These are phyloP conservation scores for Fusarium vanettenii DNA, from an alignment of 2,329 filamentous ascomycete genomes.

Conservation along the genomic window DNA sequence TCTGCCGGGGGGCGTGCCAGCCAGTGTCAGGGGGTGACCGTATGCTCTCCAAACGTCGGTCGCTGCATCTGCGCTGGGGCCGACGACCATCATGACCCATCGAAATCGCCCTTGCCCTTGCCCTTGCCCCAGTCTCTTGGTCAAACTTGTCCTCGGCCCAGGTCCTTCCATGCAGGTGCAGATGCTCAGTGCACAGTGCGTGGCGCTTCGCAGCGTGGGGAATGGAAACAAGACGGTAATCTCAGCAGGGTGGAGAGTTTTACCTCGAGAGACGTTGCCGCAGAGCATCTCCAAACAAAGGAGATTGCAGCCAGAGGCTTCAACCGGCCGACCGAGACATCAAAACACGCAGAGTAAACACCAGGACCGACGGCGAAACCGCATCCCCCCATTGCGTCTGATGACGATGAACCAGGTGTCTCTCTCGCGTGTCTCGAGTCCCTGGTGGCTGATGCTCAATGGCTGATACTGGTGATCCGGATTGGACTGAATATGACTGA, in stretches of 20 bases:
- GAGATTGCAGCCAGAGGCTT: slow-evolving; percentile 18
- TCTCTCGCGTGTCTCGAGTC: slow-evolving; percentile 5
- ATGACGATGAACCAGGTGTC: slow-evolving; percentile 13
- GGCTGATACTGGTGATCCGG: slow-evolving; percentile 6
- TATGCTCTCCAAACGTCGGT: slow-evolving; percentile 36
- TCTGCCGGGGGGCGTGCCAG: slow-evolving; percentile 23
- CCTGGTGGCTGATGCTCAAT: slow-evolving; percentile 37
- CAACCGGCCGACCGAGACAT: slow-evolving; percentile 14
- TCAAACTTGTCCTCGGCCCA: slow-evolving; percentile 40
- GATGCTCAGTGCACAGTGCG: slow-evolving; percentile 40
- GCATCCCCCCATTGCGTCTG: slow-evolving; percentile 1
- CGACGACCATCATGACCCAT: slow-evolving; percentile 27
- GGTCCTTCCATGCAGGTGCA: slow-evolving; percentile 39
- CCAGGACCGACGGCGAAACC: slow-evolving; percentile 2
- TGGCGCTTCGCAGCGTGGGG: slow-evolving; percentile 40
- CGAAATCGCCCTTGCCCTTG: slow-evolving; percentile 33
- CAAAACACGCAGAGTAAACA: slow-evolving; percentile 22
- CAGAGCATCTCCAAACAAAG: slow-evolving; percentile 6
- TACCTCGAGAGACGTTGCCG: slow-evolving; percentile 12
- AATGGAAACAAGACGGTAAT: slow-evolving; percentile 48
- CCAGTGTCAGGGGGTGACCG: slow-evolving; percentile 29
- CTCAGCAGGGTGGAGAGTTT: slow-evolving; percentile 33
- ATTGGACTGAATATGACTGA: slow-evolving; percentile 11
- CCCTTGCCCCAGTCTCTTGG: slow-evolving; percentile 28
- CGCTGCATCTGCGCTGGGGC: slow-evolving; percentile 39